phyloP scores from a whole-genome alignment of 2,329 filamentous ascomycete species.

The Aspergillus tubingensis region DNA sequence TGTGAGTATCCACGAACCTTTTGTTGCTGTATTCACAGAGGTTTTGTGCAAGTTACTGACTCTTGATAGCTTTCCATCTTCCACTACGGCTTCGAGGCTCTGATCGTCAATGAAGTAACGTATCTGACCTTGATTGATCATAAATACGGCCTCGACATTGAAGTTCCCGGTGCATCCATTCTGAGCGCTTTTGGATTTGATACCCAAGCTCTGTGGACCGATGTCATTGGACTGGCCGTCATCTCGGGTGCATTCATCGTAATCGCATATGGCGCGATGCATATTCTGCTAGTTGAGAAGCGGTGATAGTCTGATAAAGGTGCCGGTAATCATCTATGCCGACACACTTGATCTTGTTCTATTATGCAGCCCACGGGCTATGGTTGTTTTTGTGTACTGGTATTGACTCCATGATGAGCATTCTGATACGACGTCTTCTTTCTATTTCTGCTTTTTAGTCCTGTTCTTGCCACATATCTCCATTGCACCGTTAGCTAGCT shows the following conservation, averaged over 20 bases:
- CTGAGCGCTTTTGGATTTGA: slow-evolving; percentile 94
- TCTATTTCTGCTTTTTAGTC: background rate
- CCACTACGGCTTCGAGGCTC: slow-evolving; percentile 93
- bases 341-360: slow-evolving; percentile 6
- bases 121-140: slow-evolving; percentile 87
- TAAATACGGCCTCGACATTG: slow-evolving; percentile 95
- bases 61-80: slow-evolving; percentile 78
- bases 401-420: background rate
- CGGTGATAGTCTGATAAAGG: slow-evolving; percentile 52
- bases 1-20: slow-evolving; percentile 48
- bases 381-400: background rate
- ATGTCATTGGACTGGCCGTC: slow-evolving; percentile 76
- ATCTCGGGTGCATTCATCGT: slow-evolving; percentile 83
- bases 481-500: background rate
- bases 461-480: background rate
- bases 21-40: background rate
- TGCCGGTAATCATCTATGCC: background rate
- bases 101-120: slow-evolving; percentile 96
- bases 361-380: background rate
- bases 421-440: background rate
- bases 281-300: slow-evolving; percentile 88
- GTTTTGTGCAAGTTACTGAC: slow-evolving; percentile 4
- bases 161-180: slow-evolving; percentile 91
- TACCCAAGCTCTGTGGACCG: slow-evolving; percentile 79
- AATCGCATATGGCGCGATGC: slow-evolving; percentile 89